These are phyloP conservation scores for Neurospora tetraspora DNA, from an alignment of 495 filamentous ascomycete species.

Conservation along the genomic window DNA sequence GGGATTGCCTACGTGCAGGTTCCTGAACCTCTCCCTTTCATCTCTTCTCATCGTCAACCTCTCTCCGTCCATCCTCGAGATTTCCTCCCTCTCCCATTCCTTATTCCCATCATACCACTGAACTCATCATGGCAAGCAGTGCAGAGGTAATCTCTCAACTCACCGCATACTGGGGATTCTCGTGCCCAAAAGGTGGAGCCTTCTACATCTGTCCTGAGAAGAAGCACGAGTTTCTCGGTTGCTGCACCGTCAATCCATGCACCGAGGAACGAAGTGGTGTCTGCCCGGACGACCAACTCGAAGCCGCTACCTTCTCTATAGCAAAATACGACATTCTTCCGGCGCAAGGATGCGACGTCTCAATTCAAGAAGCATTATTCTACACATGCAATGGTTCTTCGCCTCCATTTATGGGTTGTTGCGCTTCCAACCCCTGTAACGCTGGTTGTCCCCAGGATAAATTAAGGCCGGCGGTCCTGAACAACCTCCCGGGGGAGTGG, in stretches of 20 bases:
- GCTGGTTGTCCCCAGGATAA: conserved; percentile 13
- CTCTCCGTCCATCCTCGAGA: not conserved
- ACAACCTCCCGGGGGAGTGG: not conserved
- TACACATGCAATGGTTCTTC: conserved; percentile 18
- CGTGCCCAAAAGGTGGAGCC: conserved; percentile 18
- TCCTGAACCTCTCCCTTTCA: not conserved
- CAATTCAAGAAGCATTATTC: conserved; percentile 11
- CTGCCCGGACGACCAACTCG: conserved; percentile 16
- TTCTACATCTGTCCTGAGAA: conserved; percentile 22
- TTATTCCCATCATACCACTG: not conserved
- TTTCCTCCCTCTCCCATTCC: not conserved
- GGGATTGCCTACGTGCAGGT: not conserved
- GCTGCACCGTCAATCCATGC: conserved; percentile 25
- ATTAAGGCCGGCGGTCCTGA: conserved; percentile 17
- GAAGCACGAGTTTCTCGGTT: conserved; percentile 22
- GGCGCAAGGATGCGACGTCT: conserved; percentile 9
- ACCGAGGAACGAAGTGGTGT: conserved; percentile 8
- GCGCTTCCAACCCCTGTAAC: conserved; percentile 19
- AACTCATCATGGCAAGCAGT: not conserved
- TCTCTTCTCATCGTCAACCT: not conserved
- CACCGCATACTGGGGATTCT: conserved; percentile 8
- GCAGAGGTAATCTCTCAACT: not conserved
- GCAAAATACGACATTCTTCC: conserved; percentile 12
- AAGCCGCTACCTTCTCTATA: conserved; percentile 13
- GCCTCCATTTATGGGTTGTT: conserved; percentile 28